Base-by-base conservation (phyloP, 2,329 filamentous ascomycete species). In the Piedraia hortae region DNA sequence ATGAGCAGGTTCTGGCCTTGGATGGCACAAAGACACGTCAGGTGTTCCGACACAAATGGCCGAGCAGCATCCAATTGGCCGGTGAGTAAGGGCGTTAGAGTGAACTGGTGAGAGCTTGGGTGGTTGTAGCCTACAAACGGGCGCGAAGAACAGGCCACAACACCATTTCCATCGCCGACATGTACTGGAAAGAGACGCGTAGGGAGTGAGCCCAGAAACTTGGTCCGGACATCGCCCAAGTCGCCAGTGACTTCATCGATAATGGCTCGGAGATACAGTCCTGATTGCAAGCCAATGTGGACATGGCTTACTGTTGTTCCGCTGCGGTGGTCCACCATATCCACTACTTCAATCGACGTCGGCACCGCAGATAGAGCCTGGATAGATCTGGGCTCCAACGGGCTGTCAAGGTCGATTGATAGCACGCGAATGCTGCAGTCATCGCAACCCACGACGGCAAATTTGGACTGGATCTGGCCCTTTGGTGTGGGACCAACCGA, bases 111-210 rank as follows among this genome's bases (percentile, higher is more conserved):
- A 2, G 72, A 80, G 27, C 80, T 69, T 2, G 73, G 66, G 36
- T 93, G 77, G 0, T 78, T 71, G 41, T 93, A 93, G 19, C 80
- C 82, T 3, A 99, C 56, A 80, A 82, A 97, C n/a, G 85, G 73
- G 25, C 82, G 65, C 9, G 80, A 88, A 43, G 78, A 91, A 24
- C 93, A 57, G 2, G 75, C 82, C 23, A 99, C 56, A 10, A 23
- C 15, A 9, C 6, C 21, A 18, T 78, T 78, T 4, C 71, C 69
- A 32, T 78, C 71, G 37, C 85, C 68, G 5, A 91, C 74, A 4
- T 69, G 71, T n/a, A 93, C 78, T 32, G 73, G 68, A 44, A 89
- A 91, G 3, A 97, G 58, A 34, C 75, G 77, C 19, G 89, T 80
- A 13, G 75, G 64, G 34, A 85, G 85, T 1, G 80, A 72, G 0